These are phyloP conservation scores for Yueomyces sinensis DNA, from an alignment of 805 yeast genomes.

Conservation along the genomic window DNA sequence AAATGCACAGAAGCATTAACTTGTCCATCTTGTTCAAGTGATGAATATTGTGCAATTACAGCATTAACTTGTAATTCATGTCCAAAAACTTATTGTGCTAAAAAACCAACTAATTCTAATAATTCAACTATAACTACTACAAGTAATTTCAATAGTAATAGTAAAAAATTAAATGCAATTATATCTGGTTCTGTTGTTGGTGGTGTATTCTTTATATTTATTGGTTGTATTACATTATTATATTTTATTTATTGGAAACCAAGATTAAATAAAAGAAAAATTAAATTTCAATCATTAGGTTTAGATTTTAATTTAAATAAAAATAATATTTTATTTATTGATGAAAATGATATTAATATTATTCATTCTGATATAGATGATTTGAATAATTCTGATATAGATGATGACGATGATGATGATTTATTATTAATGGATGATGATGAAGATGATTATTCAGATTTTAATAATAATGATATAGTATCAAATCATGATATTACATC, in stretches of 20 bases:
- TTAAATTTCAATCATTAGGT: conserved; percentile 5
- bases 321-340: conserved; percentile 1
- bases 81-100: conserved; percentile 39
- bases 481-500: neutral
- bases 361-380: conserved; percentile 8
- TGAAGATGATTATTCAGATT: neutral
- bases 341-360: neutral
- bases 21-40: conserved; percentile 43
- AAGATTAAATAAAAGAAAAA: conserved; percentile 13
- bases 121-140: conserved; percentile 3
- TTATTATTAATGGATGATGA: conserved; percentile 1
- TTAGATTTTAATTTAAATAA: conserved; percentile 12
- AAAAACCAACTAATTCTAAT: conserved; percentile 12
- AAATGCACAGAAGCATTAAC: conserved; percentile 26
- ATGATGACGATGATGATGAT: conserved; percentile 5
- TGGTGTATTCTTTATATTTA: conserved; percentile 26
- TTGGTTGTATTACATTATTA: conserved; percentile 26
- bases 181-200: conserved; percentile 51
- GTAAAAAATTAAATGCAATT: conserved; percentile 34
- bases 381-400: no score
- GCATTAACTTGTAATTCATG: conserved; percentile 46
- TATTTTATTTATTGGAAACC: conserved; percentile 31
- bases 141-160: neutral
- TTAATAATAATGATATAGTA: neutral
- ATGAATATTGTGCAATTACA: conserved; percentile 42